Conservation (phyloP, 768 basidiomycete genomes). For the Paxillus ammoniavirescens region DNA sequence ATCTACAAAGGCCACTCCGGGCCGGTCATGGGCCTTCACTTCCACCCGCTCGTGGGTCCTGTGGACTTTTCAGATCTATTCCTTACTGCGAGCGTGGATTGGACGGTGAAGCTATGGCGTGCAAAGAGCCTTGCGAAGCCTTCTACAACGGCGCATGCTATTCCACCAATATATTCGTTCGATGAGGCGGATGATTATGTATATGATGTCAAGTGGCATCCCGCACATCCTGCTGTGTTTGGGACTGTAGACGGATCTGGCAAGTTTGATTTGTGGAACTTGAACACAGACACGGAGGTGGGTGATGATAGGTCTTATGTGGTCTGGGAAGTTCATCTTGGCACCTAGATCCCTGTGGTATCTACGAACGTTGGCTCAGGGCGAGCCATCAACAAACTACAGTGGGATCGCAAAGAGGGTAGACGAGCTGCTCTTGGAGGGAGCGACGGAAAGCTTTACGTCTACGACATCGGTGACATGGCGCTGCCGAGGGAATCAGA, state of each 20-base stretch:
- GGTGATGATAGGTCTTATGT: constrained; percentile 24
- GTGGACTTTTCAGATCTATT: constrained; percentile 97
- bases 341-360: constrained; percentile 80
- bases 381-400: constrained; percentile 90
- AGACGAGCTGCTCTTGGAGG: constrained; percentile 87
- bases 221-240: constrained; percentile 90
- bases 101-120: constrained; percentile 98
- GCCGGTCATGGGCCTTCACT: constrained; percentile 91
- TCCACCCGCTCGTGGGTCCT: constrained; percentile 88
- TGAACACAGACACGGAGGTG: constrained; percentile 96
- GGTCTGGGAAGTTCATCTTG: constrained; percentile 2
- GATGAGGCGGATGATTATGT: constrained; percentile 99
- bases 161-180: constrained; percentile 87
- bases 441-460: constrained; percentile 88
- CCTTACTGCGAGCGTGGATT: constrained; percentile 90
- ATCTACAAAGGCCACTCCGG: constrained; percentile 92
- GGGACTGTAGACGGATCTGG: constrained; percentile 94
- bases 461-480: constrained; percentile 95
- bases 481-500: constrained; percentile 85
- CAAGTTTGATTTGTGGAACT: constrained; percentile 95
- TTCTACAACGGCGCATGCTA: constrained; percentile 48
- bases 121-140: constrained; percentile 76
- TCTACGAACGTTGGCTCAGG: constrained; percentile 78
- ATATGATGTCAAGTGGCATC: constrained; percentile 98
- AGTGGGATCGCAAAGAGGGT: constrained; percentile 94